Percentiles rank a stretch among this genome's conserved stretches.
Conservation (phyloP, 2,329 filamentous ascomycete species). For the Apiospora aurea region DNA sequence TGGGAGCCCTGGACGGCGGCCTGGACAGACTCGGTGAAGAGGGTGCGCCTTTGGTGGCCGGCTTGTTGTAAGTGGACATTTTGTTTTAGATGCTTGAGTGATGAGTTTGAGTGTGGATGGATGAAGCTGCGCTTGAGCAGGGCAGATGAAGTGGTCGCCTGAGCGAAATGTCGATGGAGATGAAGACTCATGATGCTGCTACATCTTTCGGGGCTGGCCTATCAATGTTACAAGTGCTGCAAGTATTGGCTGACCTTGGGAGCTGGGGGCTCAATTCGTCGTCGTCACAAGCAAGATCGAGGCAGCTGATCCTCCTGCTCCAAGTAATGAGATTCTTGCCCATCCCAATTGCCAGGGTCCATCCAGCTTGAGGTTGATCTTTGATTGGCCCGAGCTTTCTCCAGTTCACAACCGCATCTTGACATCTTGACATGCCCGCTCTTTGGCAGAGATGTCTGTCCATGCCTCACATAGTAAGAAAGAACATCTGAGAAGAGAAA, state of each 20-base stretch:
- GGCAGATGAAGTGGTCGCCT: constrained; percentile 12
- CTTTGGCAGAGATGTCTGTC: not conserved
- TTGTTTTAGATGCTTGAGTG: constrained; percentile 8
- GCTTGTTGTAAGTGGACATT: too few species aligned
- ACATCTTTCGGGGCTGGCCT: not conserved
- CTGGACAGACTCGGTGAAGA: constrained; percentile 23
- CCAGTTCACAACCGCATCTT: not conserved
- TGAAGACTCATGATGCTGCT: constrained; percentile 17
- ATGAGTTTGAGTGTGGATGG: not conserved
- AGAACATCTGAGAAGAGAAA: too few species aligned
- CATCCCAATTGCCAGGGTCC: constrained; percentile 20
- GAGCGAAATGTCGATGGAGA: not conserved
- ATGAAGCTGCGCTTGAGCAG: constrained; percentile 1
- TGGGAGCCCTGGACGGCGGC: constrained; percentile 50
- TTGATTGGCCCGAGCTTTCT: constrained; percentile 16
- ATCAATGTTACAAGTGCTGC: not conserved
- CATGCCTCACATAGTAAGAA: too few species aligned
- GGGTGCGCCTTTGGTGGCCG: not conserved
- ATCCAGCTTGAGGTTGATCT: not conserved
- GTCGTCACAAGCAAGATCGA: not conserved
- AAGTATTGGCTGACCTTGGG: not conserved
- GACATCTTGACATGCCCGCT: too few species aligned
- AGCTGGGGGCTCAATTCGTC: not conserved
- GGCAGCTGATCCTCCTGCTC: not conserved
- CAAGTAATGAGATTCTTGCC: not conserved